These are phyloP conservation scores for Tolypocladium capitatum DNA, from an alignment of 2,329 filamentous ascomycete species.

Conservation along the genomic window DNA sequence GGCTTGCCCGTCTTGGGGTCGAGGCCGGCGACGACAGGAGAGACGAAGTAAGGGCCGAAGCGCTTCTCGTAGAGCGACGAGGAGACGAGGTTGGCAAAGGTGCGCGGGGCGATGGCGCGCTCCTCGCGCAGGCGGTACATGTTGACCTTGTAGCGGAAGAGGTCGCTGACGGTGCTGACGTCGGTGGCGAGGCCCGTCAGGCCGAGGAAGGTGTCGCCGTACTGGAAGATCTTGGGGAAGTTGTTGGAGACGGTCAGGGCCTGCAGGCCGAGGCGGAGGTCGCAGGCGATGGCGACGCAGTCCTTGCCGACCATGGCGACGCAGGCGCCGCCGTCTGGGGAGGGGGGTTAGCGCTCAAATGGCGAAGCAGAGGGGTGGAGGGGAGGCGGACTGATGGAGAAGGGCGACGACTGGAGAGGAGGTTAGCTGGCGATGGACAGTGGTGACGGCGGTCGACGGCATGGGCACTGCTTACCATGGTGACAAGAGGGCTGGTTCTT, in stretches of 20 bases:
- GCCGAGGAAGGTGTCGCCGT: conserved; percentile 88
- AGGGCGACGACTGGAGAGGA: conserved; percentile 61
- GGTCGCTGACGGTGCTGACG: conserved; percentile 84
- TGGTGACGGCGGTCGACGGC: background rate
- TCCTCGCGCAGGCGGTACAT: conserved; percentile 99
- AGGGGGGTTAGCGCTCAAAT: background rate
- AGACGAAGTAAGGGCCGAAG: conserved; percentile 95
- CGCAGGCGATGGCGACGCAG: conserved; percentile 98
- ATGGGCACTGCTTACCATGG: conserved; percentile 1
- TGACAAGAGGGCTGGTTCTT: background rate
- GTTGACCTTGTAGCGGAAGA: conserved; percentile 99
- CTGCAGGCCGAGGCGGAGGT: conserved; percentile 93
- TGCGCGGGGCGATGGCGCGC: conserved; percentile 85
- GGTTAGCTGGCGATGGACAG: conserved; percentile 12
- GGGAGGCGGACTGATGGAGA: conserved; percentile 72
- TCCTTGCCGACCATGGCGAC: conserved; percentile 99
- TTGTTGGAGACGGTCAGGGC: conserved; percentile 97
- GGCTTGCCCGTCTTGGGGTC: conserved; percentile 89
- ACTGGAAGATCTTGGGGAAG: conserved; percentile 99
- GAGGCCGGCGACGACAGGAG: conserved; percentile 85
- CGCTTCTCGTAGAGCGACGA: conserved; percentile 85
- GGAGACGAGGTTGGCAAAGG: conserved; percentile 91
- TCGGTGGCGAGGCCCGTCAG: conserved; percentile 95
- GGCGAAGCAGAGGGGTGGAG: background rate
- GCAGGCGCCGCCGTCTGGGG: conserved; percentile 71